Evolutionary conservation across 345 rosid species (phyloP), one percentile per base, ranked within the genome.

Genomic region (Citrus cavaleriei): DNA sequence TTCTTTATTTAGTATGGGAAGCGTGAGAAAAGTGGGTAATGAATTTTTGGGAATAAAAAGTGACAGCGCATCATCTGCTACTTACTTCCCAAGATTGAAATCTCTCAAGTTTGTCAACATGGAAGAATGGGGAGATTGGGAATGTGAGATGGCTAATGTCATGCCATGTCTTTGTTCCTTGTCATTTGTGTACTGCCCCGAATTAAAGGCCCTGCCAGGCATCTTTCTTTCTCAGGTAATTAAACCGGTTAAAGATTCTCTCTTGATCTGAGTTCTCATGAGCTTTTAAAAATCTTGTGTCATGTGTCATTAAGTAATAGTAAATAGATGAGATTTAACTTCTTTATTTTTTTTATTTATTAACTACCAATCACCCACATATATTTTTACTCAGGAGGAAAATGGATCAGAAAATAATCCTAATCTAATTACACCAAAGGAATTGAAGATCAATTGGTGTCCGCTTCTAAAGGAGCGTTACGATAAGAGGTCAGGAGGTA

Each of bases 181-280:
- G 35, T 2, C 2, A 24, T 34, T 82, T 64, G 2, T 1, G 14
- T 6, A 13, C 7, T 78, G 82, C 38, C n/a, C 61, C 5, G 9
- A 78, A 18, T 30, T 82, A 27, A 54, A 22, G 72, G 66, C 58
- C 22, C 28, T 78, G n/a, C 85, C 82, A 14, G 28, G 10, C 27
- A 7, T 63, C 10, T 16, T 81, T 21, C 60, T 68, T 6, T 25
- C n/a, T 64, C 32, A 1, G 5, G 61, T 7, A 38, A 35, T 35
- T 35, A 5, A 35, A 1, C 7, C 7, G 7, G 7, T 0, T 5
- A 35, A 35, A 0, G 1, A 35, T 35, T 0, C 7, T 35, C 1
- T 6, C 0, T 1, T 35, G 7, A 35, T 6, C 1, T 35, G 7
- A 35, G 37, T 0, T 35, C 1, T 35, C 0, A 5, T 5, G 37